Percentiles rank a stretch among this genome's conserved stretches.
These are phyloP conservation scores for Ogataea glucozyma DNA, from an alignment of 805 yeast species.

Conservation along the genomic window DNA sequence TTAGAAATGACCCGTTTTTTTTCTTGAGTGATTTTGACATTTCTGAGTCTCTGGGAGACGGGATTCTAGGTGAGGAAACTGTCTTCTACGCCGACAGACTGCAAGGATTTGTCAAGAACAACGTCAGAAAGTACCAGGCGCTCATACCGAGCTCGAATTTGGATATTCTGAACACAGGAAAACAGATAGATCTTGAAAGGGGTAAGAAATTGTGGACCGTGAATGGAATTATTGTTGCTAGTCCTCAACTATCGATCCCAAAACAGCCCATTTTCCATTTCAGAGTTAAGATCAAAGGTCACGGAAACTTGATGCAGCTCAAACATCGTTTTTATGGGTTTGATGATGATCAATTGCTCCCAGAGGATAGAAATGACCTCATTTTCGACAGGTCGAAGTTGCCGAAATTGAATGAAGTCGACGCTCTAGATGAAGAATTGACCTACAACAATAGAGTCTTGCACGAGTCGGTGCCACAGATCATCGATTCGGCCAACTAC, in stretches of 20 bases:
- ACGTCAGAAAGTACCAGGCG: constrained; percentile 27
- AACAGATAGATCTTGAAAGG: constrained; percentile 10
- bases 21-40: constrained; percentile 22
- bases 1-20: constrained; percentile 46
- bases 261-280: constrained; percentile 29
- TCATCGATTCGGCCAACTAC: constrained; percentile 49
- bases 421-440: constrained; percentile 10
- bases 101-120: constrained; percentile 19
- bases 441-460: constrained; percentile 16
- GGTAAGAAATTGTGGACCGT: constrained; percentile 22
- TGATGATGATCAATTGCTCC: constrained; percentile 28
- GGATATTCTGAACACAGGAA: constrained; percentile 22
- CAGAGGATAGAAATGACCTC: constrained; percentile 28
- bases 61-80: constrained; percentile 32
- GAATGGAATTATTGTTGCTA: constrained; percentile 31
- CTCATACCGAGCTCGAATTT: constrained; percentile 38
- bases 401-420: constrained; percentile 1
- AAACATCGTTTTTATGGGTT: constrained; percentile 32
- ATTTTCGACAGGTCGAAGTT: constrained; percentile 15
- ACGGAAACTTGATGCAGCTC: constrained; percentile 10
- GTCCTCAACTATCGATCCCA: constrained; percentile 16
- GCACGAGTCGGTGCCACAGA: constrained; percentile 33
- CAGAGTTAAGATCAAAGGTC: constrained; percentile 30
- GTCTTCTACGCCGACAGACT: constrained; percentile 39
- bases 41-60: constrained; percentile 16